Conservation (phyloP, 768 basidiomycete genomes). For the Lactarius evosmus region DNA sequence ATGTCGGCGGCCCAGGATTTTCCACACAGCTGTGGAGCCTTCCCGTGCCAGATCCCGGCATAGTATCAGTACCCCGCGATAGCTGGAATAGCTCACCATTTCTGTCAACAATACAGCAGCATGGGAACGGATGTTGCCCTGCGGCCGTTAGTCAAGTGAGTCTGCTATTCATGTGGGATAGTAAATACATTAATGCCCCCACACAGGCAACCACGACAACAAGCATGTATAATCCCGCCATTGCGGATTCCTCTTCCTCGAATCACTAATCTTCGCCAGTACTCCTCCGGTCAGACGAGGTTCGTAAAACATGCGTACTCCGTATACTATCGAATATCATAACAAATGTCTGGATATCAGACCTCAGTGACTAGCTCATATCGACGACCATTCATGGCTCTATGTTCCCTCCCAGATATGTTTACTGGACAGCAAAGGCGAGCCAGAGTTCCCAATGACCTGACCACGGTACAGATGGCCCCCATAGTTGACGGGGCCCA, state of each 20-base stretch:
- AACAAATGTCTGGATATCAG: not conserved
- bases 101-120: not conserved
- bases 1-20: not conserved
- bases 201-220: not conserved
- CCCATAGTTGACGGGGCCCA: too few species aligned
- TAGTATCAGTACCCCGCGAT: too few species aligned
- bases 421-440: too few species aligned
- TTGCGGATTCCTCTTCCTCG: fast-evolving
- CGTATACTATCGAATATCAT: not conserved
- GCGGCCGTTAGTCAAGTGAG: not conserved
- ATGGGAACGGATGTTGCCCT: not conserved
- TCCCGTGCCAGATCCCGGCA: not conserved
- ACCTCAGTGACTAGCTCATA: not conserved
- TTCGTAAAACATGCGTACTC: not conserved
- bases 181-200: not conserved
- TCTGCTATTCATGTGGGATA: too few species aligned
- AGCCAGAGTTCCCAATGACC: too few species aligned
- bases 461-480: too few species aligned
- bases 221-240: not conserved
- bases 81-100: not conserved
- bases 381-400: too few species aligned
- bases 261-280: not conserved
- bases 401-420: too few species aligned
- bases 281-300: not conserved
- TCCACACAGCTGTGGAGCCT: not conserved